Evolutionary conservation across 2,329 filamentous ascomycete species (phyloP).

Genomic region (Cordyceps javanica): DNA sequence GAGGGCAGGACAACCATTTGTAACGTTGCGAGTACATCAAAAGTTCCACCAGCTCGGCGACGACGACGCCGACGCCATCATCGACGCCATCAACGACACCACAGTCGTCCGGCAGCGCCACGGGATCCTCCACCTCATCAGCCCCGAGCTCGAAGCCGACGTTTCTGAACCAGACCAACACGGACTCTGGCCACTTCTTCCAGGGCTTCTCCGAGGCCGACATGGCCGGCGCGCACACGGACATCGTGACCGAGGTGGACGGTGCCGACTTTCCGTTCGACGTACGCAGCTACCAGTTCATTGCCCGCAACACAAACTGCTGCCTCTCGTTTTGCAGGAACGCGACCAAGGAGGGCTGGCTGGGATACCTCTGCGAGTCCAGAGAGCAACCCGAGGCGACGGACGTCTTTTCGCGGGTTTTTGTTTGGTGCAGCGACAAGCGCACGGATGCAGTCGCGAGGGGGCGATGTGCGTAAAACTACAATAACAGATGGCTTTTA

Average conservation of each 20-base stretch:
- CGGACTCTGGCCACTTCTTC: constrained; percentile 21
- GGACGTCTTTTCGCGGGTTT: background rate
- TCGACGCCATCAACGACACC: background rate
- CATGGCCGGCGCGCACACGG: constrained; percentile 21
- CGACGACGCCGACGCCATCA: background rate
- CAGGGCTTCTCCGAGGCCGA: constrained; percentile 24
- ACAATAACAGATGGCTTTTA: background rate
- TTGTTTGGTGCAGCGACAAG: constrained; percentile 9
- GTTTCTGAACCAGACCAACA: constrained; percentile 21
- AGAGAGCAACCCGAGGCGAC: background rate
- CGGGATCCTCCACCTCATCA: background rate
- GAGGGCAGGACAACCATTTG: too few relatives aligned
- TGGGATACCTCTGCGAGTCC: constrained; percentile 22
- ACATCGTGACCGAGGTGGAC: constrained; percentile 20
- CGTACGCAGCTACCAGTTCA: constrained; percentile 19
- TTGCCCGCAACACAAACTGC: constrained; percentile 18
- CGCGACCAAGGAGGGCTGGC: constrained; percentile 15
- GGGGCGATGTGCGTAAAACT: background rate
- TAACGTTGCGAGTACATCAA: too few relatives aligned
- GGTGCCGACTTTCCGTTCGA: constrained; percentile 18
- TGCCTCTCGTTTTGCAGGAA: constrained; percentile 21
- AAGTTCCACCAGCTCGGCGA: background rate
- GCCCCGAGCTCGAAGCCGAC: background rate
- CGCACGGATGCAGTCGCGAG: background rate
- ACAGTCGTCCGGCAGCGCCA: background rate